Percentiles rank a stretch among this genome's conserved stretches.
These are phyloP conservation scores for Corymbia citriodora DNA, from an alignment of 441 rosid species.

Conservation along the genomic window DNA sequence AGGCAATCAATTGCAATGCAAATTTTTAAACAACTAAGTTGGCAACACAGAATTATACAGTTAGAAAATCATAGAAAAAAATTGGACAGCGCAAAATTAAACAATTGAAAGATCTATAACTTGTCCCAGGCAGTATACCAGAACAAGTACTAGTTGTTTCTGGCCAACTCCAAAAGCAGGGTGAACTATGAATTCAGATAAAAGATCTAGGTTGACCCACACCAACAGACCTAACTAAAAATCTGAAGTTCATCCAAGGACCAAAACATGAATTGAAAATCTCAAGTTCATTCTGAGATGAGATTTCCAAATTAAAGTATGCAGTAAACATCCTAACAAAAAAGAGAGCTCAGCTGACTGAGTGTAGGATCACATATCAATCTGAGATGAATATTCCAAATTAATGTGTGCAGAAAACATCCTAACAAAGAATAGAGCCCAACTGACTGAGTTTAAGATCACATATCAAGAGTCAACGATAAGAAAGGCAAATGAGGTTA, in stretches of 20 bases:
- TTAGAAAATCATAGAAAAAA: neutral
- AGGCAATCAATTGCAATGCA: neutral
- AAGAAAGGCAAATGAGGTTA: neutral
- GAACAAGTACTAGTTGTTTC: neutral
- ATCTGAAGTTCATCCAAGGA: neutral
- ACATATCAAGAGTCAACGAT: neutral
- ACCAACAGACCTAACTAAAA: neutral
- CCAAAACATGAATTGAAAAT: neutral
- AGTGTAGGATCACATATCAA: neutral
- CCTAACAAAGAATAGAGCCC: neutral
- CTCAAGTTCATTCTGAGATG: neutral
- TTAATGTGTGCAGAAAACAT: neutral
- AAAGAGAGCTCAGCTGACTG: neutral
- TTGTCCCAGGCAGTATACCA: neutral
- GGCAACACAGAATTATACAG: neutral
- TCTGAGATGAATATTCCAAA: neutral
- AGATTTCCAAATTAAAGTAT: neutral
- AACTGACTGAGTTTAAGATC: neutral
- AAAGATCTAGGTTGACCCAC: neutral
- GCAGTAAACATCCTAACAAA: neutral
- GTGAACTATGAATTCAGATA: neutral
- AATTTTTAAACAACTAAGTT: neutral
- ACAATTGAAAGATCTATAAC: neutral
- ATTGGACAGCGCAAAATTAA: neutral
- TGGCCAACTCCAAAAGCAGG: neutral